These are phyloP conservation scores for Trichoderma pleuroti DNA, from an alignment of 2,329 filamentous ascomycete species.

Conservation along the genomic window DNA sequence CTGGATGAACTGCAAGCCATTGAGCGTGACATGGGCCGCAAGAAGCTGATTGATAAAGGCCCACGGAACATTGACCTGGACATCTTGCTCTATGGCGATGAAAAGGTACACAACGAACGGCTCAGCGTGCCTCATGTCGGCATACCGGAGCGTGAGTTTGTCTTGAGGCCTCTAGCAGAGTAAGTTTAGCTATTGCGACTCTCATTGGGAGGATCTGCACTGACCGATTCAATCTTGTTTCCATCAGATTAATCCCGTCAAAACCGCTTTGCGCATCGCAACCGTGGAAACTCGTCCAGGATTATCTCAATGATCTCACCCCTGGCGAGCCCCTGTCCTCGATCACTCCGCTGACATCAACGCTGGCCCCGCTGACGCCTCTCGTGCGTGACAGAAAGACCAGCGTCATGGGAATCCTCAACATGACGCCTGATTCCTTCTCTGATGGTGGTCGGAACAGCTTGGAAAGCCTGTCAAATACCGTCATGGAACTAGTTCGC, in stretches of 20 bases:
- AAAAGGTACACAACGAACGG: conserved; percentile 62
- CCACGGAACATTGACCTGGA: conserved; percentile 94
- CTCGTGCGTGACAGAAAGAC: conserved; percentile 59
- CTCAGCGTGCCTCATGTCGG: conserved; percentile 80
- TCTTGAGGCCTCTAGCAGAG: conserved; percentile 82
- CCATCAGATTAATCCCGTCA: conserved; percentile 51
- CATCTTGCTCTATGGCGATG: conserved; percentile 75
- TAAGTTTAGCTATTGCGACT: conserved; percentile 36
- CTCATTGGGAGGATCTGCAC: neutral
- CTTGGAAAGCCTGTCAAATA: conserved; percentile 52
- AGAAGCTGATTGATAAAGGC: conserved; percentile 86
- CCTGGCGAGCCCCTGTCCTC: conserved; percentile 51
- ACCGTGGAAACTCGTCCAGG: conserved; percentile 59
- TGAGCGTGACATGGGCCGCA: conserved; percentile 73
- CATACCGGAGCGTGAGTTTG: conserved; percentile 90
- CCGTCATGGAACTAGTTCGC: conserved; percentile 59
- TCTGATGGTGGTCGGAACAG: conserved; percentile 77
- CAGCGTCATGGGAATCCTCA: conserved; percentile 88
- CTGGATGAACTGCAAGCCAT: conserved; percentile 80
- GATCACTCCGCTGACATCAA: conserved; percentile 52
- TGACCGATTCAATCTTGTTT: neutral
- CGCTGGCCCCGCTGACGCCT: conserved; percentile 53
- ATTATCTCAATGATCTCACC: conserved; percentile 59
- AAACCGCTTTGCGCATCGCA: conserved; percentile 49
- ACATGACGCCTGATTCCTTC: conserved; percentile 94